Base-by-base conservation (phyloP, 768 basidiomycete species). In the Leucocoprinus leucothites region DNA sequence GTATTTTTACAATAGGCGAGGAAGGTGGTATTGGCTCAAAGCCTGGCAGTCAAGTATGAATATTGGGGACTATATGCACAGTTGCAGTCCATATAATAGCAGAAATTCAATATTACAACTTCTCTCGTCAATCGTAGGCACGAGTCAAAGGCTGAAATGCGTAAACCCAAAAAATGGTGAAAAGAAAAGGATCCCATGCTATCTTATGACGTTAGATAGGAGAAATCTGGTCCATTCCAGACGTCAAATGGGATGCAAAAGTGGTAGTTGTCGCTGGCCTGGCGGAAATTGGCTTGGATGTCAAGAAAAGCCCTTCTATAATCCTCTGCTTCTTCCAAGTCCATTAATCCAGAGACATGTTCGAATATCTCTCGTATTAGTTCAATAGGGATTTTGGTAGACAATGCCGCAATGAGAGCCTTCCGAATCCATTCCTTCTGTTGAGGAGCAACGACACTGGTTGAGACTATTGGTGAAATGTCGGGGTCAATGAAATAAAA, bases 161-260 rank as follows among this genome's bases (percentile, higher is more conserved):
- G n/a, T n/a, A n/a, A n/a, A n/a, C n/a, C n/a, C n/a, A n/a, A n/a
- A n/a, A n/a, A n/a, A n/a, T n/a, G n/a, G n/a, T n/a, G n/a, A n/a
- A n/a, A n/a, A n/a, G n/a, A n/a, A n/a, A n/a, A n/a, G n/a, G n/a
- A n/a, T 18, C 21, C n/a, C 28, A 21, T 44, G 22, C 40, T 9
- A 6, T 25, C 35, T 11, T 31, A 31, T 31, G 18, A 25, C 24
- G 5, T 28, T 35, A 49, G 47, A 16, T 49, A 18, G 22, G 57
- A 48, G 19, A 53, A 46, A 18, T 67, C 67, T 13, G 65, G 65
- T 41, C 67, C 73, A 53, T 70, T 73, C 75, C 76, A 79, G 16
- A 77, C 67, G 62, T 80, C 74, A 58, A 81, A 81, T 2, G 77
- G 77, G 25, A 81, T 67, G 61, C 77, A 79, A 61, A 81, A 82